Evolutionary conservation across 2,329 filamentous ascomycete species (phyloP).

Genomic region (Apiospora sp.): DNA sequence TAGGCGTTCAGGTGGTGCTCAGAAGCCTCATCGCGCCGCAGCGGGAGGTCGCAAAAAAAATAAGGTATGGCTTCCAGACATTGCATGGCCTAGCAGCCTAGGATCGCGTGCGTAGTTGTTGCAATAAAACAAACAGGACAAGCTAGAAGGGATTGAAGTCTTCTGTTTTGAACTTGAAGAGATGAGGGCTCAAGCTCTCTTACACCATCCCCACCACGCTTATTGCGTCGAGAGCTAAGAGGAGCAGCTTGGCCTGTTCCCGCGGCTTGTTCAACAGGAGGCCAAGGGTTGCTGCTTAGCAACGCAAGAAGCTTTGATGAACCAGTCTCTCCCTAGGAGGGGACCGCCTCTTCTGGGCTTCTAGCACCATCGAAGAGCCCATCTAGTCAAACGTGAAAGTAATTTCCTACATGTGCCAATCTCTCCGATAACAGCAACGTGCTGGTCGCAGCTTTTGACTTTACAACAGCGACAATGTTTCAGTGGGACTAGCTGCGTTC

Average conservation of each 20-base stretch:
- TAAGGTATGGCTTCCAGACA: background rate
- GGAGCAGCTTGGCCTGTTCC: background rate
- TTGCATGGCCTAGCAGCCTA: background rate
- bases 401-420: background rate
- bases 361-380: background rate
- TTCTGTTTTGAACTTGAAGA: background rate
- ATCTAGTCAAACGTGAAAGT: background rate
- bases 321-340: background rate
- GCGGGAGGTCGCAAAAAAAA: background rate
- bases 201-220: slow-evolving; percentile 10
- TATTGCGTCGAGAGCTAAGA: slow-evolving; percentile 1
- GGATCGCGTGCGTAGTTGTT: background rate
- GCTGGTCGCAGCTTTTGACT: background rate
- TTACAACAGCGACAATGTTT: slow-evolving; percentile 1
- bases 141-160: background rate
- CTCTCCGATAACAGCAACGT: background rate
- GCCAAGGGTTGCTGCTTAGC: slow-evolving; percentile 8
- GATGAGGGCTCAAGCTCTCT: slow-evolving; percentile 18
- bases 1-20: background rate
- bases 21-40: background rate
- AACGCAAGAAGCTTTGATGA: background rate
- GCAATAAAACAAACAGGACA: background rate
- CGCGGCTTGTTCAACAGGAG: background rate
- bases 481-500: background rate
- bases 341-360: background rate